These are phyloP conservation scores for Pseudozyma sp. DNA, from an alignment of 1,284 basidiomycete species.

Conservation along the genomic window DNA sequence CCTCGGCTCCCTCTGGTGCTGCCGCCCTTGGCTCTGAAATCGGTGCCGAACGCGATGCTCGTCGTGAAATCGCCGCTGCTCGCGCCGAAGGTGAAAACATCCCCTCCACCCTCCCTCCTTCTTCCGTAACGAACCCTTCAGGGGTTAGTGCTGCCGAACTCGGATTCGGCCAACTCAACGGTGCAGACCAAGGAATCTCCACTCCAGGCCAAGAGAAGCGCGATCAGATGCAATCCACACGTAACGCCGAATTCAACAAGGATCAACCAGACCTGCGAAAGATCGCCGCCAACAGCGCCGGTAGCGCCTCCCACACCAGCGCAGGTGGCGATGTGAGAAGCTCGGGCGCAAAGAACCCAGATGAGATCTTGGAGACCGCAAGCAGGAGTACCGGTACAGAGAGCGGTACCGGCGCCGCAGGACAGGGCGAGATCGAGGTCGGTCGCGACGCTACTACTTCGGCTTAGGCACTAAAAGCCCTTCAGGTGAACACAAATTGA, in stretches of 20 bases:
- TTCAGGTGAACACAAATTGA: neutral
- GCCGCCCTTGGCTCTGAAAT: slow-evolving; percentile 30
- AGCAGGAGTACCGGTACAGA: slow-evolving; percentile 31
- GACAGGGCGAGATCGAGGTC: slow-evolving; percentile 22
- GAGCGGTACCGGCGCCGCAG: slow-evolving; percentile 25
- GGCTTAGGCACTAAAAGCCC: too few species aligned
- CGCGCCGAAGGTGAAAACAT: slow-evolving; percentile 33
- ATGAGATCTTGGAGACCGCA: slow-evolving; percentile 25
- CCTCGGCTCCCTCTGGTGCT: slow-evolving; percentile 23
- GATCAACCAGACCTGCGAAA: slow-evolving; percentile 27
- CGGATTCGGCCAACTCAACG: slow-evolving; percentile 44
- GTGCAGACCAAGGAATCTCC: slow-evolving; percentile 40
- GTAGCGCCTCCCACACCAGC: slow-evolving; percentile 5
- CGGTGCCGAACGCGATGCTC: slow-evolving; percentile 38
- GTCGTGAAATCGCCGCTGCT: slow-evolving; percentile 33
- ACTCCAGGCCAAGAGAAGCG: slow-evolving; percentile 38
- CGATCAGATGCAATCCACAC: slow-evolving; percentile 28
- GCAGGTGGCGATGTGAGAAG: slow-evolving; percentile 1
- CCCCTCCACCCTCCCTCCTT: neutral
- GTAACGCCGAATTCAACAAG: slow-evolving; percentile 36
- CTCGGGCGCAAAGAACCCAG: slow-evolving; percentile 12
- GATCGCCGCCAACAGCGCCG: slow-evolving; percentile 25
- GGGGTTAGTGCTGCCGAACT: slow-evolving; percentile 7
- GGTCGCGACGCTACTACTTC: slow-evolving; percentile 28
- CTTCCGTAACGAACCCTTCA: slow-evolving; percentile 1